A percentile compares a stretch with the other conserved stretches of the same genome.
phyloP scores from a whole-genome alignment of 768 basidiomycete species.

The Tulasnella sp. region DNA sequence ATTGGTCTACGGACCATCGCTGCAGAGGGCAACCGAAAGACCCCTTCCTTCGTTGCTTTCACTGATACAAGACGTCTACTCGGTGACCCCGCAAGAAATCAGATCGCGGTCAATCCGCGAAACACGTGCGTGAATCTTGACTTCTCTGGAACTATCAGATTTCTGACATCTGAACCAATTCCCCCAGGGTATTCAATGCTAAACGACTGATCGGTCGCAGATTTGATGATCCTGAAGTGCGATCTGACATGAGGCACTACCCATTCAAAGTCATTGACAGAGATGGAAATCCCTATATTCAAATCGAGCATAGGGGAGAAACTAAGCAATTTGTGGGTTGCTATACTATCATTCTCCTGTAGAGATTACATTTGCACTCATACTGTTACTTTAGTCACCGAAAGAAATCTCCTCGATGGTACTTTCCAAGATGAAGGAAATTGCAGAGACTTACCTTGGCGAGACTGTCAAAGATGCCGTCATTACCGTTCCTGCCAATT shows the following conservation, averaged over 20 bases:
- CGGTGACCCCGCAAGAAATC: too few species aligned
- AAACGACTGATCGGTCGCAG: slow-evolving; percentile 40
- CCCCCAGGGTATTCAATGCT: slow-evolving; percentile 39
- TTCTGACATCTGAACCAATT: too few species aligned
- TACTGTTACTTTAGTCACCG: slow-evolving; percentile 27
- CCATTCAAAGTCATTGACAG: slow-evolving; percentile 26
- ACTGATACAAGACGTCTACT: too few species aligned
- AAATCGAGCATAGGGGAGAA: slow-evolving; percentile 36
- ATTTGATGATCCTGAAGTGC: slow-evolving; percentile 33
- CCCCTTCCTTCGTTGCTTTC: too few species aligned
- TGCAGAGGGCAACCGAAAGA: too few species aligned
- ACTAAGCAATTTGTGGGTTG: slow-evolving; percentile 31
- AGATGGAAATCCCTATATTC: slow-evolving; percentile 37
- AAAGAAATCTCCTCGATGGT: slow-evolving; percentile 60
- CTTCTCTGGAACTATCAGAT: too few species aligned
- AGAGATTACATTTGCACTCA: neutral
- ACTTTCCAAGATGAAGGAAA: slow-evolving; percentile 55
- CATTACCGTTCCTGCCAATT: slow-evolving; percentile 51
- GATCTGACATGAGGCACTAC: slow-evolving; percentile 36
- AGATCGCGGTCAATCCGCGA: too few species aligned
- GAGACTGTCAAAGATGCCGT: slow-evolving; percentile 41
- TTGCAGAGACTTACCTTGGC: slow-evolving; percentile 53
- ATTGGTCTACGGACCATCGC: too few species aligned
- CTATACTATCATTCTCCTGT: neutral
- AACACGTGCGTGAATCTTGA: too few species aligned